Evolutionary conservation across 306 rosid genomes (phyloP).

Genomic region (Senna siamea): DNA sequence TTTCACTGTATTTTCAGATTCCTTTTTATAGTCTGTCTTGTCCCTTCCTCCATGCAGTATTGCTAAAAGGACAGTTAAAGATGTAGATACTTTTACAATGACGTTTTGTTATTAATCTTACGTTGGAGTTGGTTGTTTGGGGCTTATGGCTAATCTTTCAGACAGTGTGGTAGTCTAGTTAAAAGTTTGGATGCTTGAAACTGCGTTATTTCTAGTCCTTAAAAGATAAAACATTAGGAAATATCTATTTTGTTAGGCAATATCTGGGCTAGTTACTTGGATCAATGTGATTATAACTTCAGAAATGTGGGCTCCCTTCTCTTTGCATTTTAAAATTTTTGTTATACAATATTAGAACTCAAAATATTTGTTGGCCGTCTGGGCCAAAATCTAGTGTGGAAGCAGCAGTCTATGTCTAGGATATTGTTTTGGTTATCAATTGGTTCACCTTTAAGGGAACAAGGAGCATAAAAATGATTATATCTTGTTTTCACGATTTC

Average conservation of each 20-base stretch:
- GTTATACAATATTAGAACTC: not conserved
- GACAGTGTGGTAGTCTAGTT: not conserved
- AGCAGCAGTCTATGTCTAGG: slow-evolving; percentile 23
- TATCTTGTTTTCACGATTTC: slow-evolving; percentile 4
- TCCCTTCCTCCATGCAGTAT: not conserved
- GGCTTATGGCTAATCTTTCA: not conserved
- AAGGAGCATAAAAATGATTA: slow-evolving; percentile 10
- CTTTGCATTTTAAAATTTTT: not conserved
- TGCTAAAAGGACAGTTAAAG: not conserved
- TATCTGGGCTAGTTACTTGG: not conserved
- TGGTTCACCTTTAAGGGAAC: not conserved
- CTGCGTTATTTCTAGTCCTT: not conserved
- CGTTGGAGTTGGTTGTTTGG: not conserved
- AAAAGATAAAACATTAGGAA: slow-evolving; percentile 9
- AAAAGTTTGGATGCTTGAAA: slow-evolving; percentile 9
- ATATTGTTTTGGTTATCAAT: slow-evolving; percentile 22
- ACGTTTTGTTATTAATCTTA: not conserved
- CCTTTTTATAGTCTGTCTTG: not conserved
- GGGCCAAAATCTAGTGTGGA: slow-evolving; percentile 16
- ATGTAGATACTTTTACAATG: slow-evolving; percentile 16
- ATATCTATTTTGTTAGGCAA: not conserved
- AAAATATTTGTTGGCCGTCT: slow-evolving; percentile 2
- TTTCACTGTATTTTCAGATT: not conserved
- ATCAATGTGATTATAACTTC: not conserved
- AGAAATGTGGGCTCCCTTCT: not conserved